Percentiles rank a stretch among this genome's conserved stretches.
Evolutionary conservation across 2,329 filamentous ascomycete genomes (phyloP).

Genomic region (Chaetomiaceae sp.): DNA sequence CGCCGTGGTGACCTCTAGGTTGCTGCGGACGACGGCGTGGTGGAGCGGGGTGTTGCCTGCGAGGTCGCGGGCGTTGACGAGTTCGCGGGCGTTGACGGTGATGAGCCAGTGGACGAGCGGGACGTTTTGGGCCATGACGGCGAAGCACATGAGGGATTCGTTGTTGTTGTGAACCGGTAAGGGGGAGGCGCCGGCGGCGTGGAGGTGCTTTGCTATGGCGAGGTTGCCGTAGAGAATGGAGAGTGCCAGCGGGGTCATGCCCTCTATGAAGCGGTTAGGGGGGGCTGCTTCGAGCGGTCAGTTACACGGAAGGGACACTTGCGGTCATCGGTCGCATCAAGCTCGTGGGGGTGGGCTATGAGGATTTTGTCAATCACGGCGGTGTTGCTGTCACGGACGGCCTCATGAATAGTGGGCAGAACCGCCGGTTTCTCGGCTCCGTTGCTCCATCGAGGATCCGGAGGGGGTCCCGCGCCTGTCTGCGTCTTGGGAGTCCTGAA

Average conservation of each 20-base stretch:
- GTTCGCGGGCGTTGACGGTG: background rate
- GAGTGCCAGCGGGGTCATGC: constrained; percentile 13
- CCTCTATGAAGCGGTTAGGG: background rate
- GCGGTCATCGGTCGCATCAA: background rate
- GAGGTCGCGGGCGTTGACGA: background rate
- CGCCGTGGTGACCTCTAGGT: background rate
- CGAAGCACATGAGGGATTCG: constrained; percentile 9
- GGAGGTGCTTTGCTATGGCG: background rate
- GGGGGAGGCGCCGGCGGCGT: background rate
- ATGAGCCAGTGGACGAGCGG: background rate
- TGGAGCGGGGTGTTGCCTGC: background rate
- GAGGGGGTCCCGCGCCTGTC: background rate
- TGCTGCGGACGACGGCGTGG: background rate
- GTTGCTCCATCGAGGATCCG: background rate
- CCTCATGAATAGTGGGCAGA: background rate
- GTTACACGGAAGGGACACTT: background rate
- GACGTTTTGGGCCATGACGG: background rate
- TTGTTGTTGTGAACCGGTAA: constrained; percentile 1
- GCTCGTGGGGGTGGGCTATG: background rate
- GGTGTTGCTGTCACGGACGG: background rate
- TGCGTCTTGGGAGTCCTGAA: background rate
- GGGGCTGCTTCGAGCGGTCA: background rate
- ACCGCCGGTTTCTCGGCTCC: background rate
- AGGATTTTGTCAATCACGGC: background rate
- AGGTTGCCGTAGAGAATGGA: constrained; percentile 7